Conservation (phyloP, 495 filamentous ascomycete genomes). For the Lasiosphaeria miniovina region DNA sequence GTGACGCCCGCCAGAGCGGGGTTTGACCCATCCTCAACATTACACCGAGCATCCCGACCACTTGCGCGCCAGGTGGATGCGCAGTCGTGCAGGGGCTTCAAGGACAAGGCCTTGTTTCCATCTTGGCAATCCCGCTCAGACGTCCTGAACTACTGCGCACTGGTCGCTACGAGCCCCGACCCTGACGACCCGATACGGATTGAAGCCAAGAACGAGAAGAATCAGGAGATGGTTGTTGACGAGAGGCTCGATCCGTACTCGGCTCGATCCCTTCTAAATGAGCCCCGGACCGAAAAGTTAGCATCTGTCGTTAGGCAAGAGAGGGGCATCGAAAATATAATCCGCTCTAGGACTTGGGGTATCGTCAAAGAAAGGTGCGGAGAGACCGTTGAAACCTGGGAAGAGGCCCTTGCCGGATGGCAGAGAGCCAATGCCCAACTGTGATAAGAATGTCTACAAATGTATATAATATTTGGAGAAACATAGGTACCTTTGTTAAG, state of each 20-base stretch:
- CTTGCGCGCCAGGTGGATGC: conserved; percentile 54
- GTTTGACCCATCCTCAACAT: conserved; percentile 81
- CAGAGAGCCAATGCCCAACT: conserved; percentile 21
- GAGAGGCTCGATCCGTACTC: conserved; percentile 93
- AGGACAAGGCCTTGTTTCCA: conserved; percentile 75
- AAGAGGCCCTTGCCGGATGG: conserved; percentile 57
- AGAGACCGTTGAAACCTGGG: conserved; percentile 52
- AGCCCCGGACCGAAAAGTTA: conserved; percentile 79
- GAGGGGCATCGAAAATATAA: conserved; percentile 80
- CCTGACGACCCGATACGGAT: conserved; percentile 78
- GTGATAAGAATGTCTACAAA: not conserved
- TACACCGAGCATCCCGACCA: conserved; percentile 49
- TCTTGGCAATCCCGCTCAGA: conserved; percentile 85
- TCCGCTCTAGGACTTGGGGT: conserved; percentile 78
- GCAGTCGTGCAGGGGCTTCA: conserved; percentile 65
- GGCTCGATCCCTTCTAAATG: conserved; percentile 75
- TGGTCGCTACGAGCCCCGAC: conserved; percentile 83
- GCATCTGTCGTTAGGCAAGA: conserved; percentile 79
- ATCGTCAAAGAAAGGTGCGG: conserved; percentile 78
- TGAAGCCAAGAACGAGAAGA: conserved; percentile 64
- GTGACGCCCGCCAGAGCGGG: conserved; percentile 65
- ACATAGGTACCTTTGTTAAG: too few species aligned
- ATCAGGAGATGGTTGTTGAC: conserved; percentile 75
- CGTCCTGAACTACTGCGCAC: conserved; percentile 84
- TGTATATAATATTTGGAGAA: not conserved